Evolutionary conservation across 2,329 filamentous ascomycete species (phyloP).

Genomic region (Byssoonygena ceratinophila): DNA sequence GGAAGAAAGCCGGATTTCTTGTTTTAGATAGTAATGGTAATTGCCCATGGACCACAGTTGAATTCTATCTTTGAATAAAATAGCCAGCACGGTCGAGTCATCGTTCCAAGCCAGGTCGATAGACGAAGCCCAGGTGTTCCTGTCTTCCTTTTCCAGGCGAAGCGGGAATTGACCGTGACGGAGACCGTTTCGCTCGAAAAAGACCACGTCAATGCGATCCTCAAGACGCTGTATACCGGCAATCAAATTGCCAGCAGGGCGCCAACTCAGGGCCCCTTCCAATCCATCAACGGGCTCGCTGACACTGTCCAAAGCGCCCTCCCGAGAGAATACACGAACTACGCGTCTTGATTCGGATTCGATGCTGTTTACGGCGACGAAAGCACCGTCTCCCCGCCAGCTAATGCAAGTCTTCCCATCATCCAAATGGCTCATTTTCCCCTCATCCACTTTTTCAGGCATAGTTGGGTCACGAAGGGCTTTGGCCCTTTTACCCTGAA

Average conservation of each 20-base stretch:
- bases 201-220: conserved; percentile 68
- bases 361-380: conserved; percentile 74
- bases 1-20: conserved; percentile 54
- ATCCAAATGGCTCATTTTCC: conserved; percentile 63
- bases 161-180: conserved; percentile 92
- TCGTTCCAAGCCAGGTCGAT: conserved; percentile 75
- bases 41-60: conserved; percentile 97
- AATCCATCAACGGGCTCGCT: conserved; percentile 90
- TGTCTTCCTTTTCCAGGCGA: conserved; percentile 51
- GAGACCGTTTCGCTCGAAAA: conserved; percentile 95
- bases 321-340: conserved; percentile 80
- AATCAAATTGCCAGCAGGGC: conserved; percentile 80
- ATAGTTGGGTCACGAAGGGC: conserved; percentile 88
- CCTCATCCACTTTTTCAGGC: conserved; percentile 81
- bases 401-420: conserved; percentile 62
- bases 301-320: conserved; percentile 81
- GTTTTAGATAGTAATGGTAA: conserved; percentile 96
- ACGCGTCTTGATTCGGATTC: conserved; percentile 60
- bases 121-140: conserved; percentile 44
- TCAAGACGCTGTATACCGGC: conserved; percentile 68
- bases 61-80: conserved; percentile 61
- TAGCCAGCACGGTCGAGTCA: conserved; percentile 81
- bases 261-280: conserved; percentile 81
- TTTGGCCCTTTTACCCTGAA: conserved; percentile 79
- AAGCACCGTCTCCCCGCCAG: conserved; percentile 92